Conservation (phyloP, 208 protist species). For the Leishmania mexicana region DNA sequence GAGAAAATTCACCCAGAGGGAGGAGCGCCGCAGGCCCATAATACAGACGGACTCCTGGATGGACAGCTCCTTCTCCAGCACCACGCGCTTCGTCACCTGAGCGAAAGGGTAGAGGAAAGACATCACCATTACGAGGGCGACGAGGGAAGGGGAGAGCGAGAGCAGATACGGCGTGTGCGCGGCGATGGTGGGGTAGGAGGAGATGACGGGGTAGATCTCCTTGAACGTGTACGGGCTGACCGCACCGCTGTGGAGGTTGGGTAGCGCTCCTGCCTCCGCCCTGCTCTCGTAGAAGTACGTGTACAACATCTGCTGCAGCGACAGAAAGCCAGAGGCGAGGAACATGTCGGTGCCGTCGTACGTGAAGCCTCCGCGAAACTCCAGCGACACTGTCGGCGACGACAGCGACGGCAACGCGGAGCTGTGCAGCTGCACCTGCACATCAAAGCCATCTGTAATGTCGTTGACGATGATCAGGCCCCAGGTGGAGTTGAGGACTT, state of each 20-base stretch:
- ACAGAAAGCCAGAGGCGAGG: conserved; percentile 69
- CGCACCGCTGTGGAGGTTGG: conserved; percentile 10
- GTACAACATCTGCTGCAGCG: conserved; percentile 64
- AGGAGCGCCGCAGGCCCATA: conserved; percentile 70
- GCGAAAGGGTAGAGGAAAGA: conserved; percentile 46
- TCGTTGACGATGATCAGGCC: conserved; percentile 38
- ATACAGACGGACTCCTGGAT: conserved; percentile 83
- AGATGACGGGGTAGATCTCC: conserved; percentile 31
- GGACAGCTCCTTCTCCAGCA: conserved; percentile 85
- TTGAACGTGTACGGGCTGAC: conserved; percentile 15
- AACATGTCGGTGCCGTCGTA: conserved; percentile 73
- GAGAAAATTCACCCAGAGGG: conserved; percentile 60
- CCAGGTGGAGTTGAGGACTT: conserved; percentile 25
- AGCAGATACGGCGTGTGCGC: conserved; percentile 32
- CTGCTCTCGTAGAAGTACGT: conserved; percentile 53
- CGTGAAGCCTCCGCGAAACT: conserved; percentile 46
- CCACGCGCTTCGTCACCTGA: conserved; percentile 70
- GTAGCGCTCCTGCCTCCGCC: conserved; percentile 12
- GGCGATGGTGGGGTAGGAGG: conserved; percentile 27
- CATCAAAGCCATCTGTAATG: conserved; percentile 54
- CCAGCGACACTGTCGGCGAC: conserved; percentile 26
- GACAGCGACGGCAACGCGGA: conserved; percentile 45
- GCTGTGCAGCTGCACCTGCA: conserved; percentile 64
- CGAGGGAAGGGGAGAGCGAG: conserved; percentile 32
- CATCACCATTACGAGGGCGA: conserved; percentile 66